phyloP scores from a whole-genome alignment of 1,139 yeast genomes.

The Spencermartinsiella ligniputridi region DNA sequence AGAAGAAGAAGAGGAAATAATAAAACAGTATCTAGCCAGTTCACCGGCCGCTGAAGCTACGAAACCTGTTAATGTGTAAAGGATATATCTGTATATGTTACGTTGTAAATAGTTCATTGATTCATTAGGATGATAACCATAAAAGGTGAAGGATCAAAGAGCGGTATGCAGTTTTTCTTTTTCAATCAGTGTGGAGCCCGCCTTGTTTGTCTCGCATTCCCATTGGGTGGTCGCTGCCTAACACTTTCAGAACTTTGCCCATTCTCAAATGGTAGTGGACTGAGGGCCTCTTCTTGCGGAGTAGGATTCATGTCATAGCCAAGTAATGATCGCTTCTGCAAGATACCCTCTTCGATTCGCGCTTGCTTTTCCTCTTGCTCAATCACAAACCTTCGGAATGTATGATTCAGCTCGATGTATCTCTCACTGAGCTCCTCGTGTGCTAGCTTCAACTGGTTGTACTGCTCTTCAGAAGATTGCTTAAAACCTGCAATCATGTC shows the following conservation, averaged over 20 bases:
- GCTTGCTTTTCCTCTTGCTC: constrained; percentile 14
- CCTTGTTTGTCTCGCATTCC: neutral
- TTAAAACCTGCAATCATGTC: constrained; percentile 19
- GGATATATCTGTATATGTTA: neutral
- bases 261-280: constrained; percentile 1
- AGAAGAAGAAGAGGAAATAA: constrained; percentile 21
- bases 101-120: neutral
- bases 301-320: constrained; percentile 18
- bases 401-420: constrained; percentile 17
- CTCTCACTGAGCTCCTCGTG: constrained; percentile 24
- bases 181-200: neutral
- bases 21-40: constrained; percentile 21
- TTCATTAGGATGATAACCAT: neutral
- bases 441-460: constrained; percentile 20
- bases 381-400: constrained; percentile 16
- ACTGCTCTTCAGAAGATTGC: constrained; percentile 20
- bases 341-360: constrained; percentile 15
- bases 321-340: constrained; percentile 17
- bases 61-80: neutral
- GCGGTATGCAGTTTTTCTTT: neutral
- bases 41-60: neutral
- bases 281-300: constrained; percentile 7
- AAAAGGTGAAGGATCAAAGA: too few species aligned
- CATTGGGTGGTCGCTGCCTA: neutral
- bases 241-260: neutral